Percentiles rank a stretch among this genome's conserved stretches.
Evolutionary conservation across 1,284 basidiomycete species (phyloP).

Genomic region (Meira miltonrushii): DNA sequence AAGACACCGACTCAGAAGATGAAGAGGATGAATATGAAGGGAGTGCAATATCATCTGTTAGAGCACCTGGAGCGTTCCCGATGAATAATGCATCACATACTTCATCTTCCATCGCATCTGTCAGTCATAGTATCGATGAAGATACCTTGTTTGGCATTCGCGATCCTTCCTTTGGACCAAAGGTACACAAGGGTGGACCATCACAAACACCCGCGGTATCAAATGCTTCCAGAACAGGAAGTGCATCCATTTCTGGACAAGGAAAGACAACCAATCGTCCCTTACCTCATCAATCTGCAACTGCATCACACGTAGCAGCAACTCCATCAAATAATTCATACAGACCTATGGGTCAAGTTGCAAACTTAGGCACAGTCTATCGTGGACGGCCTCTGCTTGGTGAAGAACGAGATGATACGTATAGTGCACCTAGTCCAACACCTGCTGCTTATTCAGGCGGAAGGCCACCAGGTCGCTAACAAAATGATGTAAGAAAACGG

Average conservation of each 20-base stretch:
- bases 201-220: not conserved
- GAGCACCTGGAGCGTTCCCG: too few species aligned
- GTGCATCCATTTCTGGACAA: not conserved
- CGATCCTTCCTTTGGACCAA: not conserved
- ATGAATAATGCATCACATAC: not conserved
- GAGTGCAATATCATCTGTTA: too few species aligned
- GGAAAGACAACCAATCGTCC: not conserved
- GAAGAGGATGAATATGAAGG: slow-evolving; percentile 1
- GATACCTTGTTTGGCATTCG: slow-evolving; percentile 47
- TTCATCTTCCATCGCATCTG: slow-evolving; percentile 1
- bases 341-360: slow-evolving; percentile 31
- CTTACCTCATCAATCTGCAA: slow-evolving; percentile 1
- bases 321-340: slow-evolving; percentile 14
- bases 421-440: slow-evolving; percentile 40
- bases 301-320: not conserved
- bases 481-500: not conserved
- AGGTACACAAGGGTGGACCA: not conserved
- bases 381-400: slow-evolving; percentile 35
- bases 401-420: slow-evolving; percentile 30
- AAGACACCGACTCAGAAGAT: slow-evolving; percentile 6
- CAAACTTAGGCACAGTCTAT: slow-evolving; percentile 34
- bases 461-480: not conserved
- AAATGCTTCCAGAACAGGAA: not conserved
- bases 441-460: slow-evolving; percentile 15
- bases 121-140: slow-evolving; percentile 35